Conservation (phyloP, 78 protist species). For the Dictyostelium capitatum region DNA sequence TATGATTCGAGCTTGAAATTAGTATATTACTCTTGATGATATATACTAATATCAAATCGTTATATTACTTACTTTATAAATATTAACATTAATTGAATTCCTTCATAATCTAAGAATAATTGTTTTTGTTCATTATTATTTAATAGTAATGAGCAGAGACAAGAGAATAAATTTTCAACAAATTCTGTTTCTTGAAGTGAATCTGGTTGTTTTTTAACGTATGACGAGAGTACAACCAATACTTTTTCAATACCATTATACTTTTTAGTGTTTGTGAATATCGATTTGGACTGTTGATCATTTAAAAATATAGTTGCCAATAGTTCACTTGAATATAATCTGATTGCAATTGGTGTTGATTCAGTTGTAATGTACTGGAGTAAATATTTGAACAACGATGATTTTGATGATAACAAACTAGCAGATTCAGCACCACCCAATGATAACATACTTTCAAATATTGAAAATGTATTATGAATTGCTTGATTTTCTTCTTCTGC, state of each 20-base stretch:
- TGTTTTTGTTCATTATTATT: background rate
- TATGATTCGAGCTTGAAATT: background rate
- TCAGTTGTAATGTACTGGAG: background rate
- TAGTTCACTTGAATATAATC: constrained; percentile 53
- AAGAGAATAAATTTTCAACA: constrained; percentile 59
- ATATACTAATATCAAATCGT: too few species aligned
- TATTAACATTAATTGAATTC: constrained; percentile 82
- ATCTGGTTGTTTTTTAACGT: constrained; percentile 35
- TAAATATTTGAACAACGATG: constrained; percentile 34
- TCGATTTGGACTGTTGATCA: background rate
- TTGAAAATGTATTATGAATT: constrained; percentile 34
- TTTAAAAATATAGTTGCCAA: constrained; percentile 62
- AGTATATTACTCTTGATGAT: too few species aligned
- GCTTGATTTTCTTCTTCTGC: constrained; percentile 76
- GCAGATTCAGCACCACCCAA: constrained; percentile 16
- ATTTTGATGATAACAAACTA: background rate
- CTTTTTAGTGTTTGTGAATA: constrained; percentile 3
- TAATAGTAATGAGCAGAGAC: constrained; percentile 60
- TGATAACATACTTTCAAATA: constrained; percentile 72
- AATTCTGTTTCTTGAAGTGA: constrained; percentile 67
- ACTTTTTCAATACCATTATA: constrained; percentile 65
- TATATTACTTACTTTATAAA: constrained; percentile 76
- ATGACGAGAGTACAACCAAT: constrained; percentile 22
- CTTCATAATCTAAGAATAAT: constrained; percentile 73
- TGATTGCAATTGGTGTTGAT: constrained; percentile 24